These are phyloP conservation scores for Colletotrichum caudatum DNA, from an alignment of 2,329 filamentous ascomycete genomes.

Conservation along the genomic window DNA sequence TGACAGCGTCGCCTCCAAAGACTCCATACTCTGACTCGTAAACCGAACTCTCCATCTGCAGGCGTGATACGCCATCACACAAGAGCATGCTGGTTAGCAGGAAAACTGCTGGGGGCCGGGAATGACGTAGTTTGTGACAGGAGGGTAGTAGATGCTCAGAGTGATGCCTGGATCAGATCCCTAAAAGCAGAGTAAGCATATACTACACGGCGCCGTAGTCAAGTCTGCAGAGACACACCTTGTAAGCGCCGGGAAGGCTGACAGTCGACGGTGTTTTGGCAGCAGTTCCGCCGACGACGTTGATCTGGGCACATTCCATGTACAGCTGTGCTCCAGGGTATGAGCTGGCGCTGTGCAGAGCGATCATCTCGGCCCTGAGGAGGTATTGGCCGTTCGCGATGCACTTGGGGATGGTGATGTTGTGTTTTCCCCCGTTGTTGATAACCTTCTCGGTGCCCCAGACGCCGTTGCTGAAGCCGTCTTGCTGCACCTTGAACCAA, in stretches of 20 bases:
- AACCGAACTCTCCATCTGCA: not conserved
- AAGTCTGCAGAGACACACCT: slow-evolving; percentile 36
- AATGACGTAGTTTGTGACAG: slow-evolving; percentile 46
- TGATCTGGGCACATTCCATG: slow-evolving; percentile 60
- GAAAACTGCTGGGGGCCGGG: slow-evolving; percentile 46
- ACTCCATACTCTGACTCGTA: too few species aligned
- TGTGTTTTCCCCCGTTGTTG: slow-evolving; percentile 59
- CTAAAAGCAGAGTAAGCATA: slow-evolving; percentile 16
- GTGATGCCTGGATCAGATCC: slow-evolving; percentile 51
- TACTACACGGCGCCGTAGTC: not conserved
- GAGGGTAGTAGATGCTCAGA: slow-evolving; percentile 53
- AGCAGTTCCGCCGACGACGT: slow-evolving; percentile 52
- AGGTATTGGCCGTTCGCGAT: slow-evolving; percentile 67
- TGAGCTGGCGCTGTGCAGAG: slow-evolving; percentile 60
- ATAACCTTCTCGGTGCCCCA: slow-evolving; percentile 58
- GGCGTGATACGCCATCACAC: not conserved
- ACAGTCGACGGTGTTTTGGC: slow-evolving; percentile 49
- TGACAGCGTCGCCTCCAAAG: not conserved
- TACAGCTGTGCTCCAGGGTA: slow-evolving; percentile 58
- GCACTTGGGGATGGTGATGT: slow-evolving; percentile 61
- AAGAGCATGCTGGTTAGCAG: slow-evolving; percentile 32
- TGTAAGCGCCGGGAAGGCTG: slow-evolving; percentile 55
- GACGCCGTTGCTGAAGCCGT: slow-evolving; percentile 55
- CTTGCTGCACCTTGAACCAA: slow-evolving; percentile 60
- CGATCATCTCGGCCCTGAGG: slow-evolving; percentile 68